Evolutionary conservation across 768 basidiomycete species (phyloP).

Genomic region (Leccinum incarnatum): DNA sequence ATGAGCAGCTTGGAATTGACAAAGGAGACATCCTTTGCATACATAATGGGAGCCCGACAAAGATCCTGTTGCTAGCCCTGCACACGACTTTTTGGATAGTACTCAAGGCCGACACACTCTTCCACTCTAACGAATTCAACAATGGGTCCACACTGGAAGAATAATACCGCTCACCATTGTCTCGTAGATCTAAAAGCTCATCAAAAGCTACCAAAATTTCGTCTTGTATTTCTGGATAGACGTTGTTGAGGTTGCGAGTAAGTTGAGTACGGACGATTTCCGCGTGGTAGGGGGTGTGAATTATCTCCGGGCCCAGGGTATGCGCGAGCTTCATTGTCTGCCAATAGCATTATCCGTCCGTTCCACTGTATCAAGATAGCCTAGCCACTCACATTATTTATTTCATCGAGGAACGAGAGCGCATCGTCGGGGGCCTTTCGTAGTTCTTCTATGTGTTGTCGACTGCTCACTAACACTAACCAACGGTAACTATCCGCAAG

Average conservation of each 20-base stretch:
- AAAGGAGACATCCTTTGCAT: background rate
- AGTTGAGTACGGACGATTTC: constrained; percentile 30
- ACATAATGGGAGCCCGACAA: constrained; percentile 42
- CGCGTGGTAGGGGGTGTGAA: constrained; percentile 32
- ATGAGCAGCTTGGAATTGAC: background rate
- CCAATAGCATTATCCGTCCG: background rate
- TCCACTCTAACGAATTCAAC: constrained; percentile 37
- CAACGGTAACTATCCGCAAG: constrained; percentile 33
- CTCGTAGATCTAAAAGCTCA: constrained; percentile 32
- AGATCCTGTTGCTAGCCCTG: constrained; percentile 39
- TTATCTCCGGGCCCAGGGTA: constrained; percentile 36
- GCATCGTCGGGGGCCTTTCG: constrained; percentile 38
- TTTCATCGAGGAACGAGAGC: constrained; percentile 36
- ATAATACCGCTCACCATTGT: constrained; percentile 8
- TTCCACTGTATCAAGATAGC: background rate
- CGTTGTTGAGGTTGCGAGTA: constrained; percentile 38
- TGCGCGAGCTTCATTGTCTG: constrained; percentile 40
- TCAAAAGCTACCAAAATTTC: constrained; percentile 40
- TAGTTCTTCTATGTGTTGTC: constrained; percentile 38
- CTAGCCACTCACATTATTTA: constrained; percentile 31
- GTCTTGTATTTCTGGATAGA: constrained; percentile 28
- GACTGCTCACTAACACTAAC: constrained; percentile 37
- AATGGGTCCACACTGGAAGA: background rate
- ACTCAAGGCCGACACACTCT: constrained; percentile 26
- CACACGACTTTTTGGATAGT: constrained; percentile 17